These are phyloP conservation scores for Astrothelium subdiscretum DNA, from an alignment of 495 filamentous ascomycete genomes.

Conservation along the genomic window DNA sequence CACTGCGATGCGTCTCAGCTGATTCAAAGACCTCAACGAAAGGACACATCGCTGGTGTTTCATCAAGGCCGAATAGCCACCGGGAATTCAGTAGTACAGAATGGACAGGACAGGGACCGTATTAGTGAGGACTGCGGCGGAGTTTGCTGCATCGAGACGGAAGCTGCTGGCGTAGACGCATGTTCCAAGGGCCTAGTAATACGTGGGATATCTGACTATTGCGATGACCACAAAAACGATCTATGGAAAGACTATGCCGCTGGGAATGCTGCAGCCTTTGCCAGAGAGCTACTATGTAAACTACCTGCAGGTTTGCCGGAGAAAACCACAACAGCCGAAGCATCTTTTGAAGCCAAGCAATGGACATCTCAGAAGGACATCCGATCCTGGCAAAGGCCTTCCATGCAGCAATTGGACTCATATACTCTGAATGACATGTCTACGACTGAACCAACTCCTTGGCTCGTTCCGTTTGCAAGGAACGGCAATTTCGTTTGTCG, in stretches of 20 bases:
- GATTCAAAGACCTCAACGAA: neutral
- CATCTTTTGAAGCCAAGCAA: neutral
- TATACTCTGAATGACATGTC: neutral
- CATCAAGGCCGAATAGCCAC: conserved; percentile 32
- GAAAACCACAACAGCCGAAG: neutral
- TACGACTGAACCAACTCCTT: neutral
- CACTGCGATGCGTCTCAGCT: neutral
- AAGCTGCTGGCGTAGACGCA: conserved; percentile 18
- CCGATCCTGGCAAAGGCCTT: too few relatives aligned
- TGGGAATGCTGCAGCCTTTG: neutral
- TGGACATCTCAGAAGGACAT: too few relatives aligned
- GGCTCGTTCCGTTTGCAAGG: neutral
- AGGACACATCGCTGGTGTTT: conserved; percentile 9
- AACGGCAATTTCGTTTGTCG: neutral
- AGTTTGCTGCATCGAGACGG: conserved; percentile 21
- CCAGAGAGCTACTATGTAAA: conserved; percentile 10
- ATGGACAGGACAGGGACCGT: conserved; percentile 14
- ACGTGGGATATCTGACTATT: conserved; percentile 15
- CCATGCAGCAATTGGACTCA: neutral
- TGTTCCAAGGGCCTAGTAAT: conserved; percentile 16
- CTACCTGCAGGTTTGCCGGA: neutral
- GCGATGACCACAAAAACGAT: neutral
- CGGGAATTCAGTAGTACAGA: conserved; percentile 24
- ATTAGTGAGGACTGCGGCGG: conserved; percentile 1
- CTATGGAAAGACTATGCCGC: neutral